Evolutionary conservation across 371 early-diverging fungal species (phyloP).

Genomic region (Blastocladiella emersonii): DNA sequence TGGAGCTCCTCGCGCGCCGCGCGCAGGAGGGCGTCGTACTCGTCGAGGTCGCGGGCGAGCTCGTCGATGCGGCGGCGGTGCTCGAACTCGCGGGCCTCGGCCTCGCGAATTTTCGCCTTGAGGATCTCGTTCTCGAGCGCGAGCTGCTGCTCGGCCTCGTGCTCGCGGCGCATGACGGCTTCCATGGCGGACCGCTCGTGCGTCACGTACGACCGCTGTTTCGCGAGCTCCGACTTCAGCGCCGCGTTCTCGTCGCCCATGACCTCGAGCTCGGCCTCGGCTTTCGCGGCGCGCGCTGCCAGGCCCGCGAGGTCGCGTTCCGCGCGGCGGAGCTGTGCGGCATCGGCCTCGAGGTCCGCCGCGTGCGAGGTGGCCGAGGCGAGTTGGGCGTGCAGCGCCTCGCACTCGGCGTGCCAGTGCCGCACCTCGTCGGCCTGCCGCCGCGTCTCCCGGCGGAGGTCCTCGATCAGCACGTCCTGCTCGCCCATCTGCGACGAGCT

Average conservation of each 20-base stretch:
- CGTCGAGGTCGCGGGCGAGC: background rate
- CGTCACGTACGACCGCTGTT: background rate
- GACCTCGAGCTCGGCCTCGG: background rate
- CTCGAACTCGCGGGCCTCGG: background rate
- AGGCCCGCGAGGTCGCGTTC: background rate
- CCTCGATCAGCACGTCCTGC: background rate
- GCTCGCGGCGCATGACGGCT: background rate
- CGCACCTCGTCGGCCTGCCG: background rate
- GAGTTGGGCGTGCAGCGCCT: background rate
- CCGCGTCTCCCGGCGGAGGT: background rate
- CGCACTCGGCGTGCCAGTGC: background rate
- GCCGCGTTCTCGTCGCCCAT: background rate
- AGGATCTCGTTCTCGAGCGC: background rate
- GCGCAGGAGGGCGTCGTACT: background rate
- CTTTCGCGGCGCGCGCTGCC: background rate
- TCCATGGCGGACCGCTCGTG: background rate
- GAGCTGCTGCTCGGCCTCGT: background rate
- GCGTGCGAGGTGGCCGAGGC: background rate
- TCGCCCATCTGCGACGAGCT: background rate
- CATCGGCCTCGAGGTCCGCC: background rate
- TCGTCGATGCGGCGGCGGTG: background rate
- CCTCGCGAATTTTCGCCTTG: background rate
- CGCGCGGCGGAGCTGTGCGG: background rate
- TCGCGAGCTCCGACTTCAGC: background rate
- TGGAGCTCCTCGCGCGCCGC: background rate